phyloP scores from a whole-genome alignment of 495 filamentous ascomycete species.

The Lophiotrema nucula region DNA sequence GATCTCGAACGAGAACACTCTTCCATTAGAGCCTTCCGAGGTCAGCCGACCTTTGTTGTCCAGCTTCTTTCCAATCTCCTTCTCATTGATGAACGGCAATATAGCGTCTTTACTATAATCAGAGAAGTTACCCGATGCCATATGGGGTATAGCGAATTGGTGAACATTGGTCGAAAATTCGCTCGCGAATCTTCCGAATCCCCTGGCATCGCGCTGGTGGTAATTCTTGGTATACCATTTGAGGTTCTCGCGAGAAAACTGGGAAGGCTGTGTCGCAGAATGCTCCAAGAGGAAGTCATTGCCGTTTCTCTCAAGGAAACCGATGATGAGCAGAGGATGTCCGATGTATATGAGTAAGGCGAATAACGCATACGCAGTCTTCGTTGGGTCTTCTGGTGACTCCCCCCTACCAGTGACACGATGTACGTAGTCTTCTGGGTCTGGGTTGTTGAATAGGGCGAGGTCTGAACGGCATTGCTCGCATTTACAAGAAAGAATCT shows the following conservation, averaged over 20 bases:
- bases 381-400: background rate
- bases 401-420: background rate
- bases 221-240: slow-evolving; percentile 2
- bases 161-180: background rate
- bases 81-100: slow-evolving; percentile 19
- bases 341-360: slow-evolving; percentile 3
- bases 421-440: background rate
- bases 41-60: slow-evolving; percentile 10
- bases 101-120: background rate
- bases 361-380: slow-evolving; percentile 9
- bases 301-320: slow-evolving; percentile 2
- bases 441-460: background rate
- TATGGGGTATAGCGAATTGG: slow-evolving; percentile 16
- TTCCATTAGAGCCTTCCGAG: slow-evolving; percentile 18
- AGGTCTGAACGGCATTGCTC: background rate
- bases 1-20: slow-evolving; percentile 25
- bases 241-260: background rate
- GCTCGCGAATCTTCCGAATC: slow-evolving; percentile 2
- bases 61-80: slow-evolving; percentile 6
- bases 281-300: slow-evolving; percentile 7
- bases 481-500: slow-evolving; percentile 5
- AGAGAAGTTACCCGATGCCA: slow-evolving; percentile 10
- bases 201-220: background rate
- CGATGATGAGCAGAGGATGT: slow-evolving; percentile 12
- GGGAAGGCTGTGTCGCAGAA: background rate